phyloP scores from a whole-genome alignment of 1,284 basidiomycete species.

The Ustilago tritici region DNA sequence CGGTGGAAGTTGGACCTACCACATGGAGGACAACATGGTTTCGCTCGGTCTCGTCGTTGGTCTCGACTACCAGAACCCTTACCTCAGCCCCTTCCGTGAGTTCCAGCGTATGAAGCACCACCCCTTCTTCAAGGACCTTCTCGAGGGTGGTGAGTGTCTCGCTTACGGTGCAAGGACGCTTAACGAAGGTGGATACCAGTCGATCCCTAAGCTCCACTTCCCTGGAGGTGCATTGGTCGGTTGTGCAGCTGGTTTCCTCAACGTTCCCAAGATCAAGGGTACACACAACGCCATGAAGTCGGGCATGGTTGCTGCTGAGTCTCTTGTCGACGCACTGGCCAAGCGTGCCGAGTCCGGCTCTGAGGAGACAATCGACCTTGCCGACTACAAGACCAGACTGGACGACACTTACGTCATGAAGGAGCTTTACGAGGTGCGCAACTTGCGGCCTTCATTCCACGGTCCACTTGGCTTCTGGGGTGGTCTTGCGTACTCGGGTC shows the following conservation, averaged over 20 bases:
- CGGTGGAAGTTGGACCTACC: conserved; percentile 94
- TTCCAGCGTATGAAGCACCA: conserved; percentile 98
- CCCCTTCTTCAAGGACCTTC: conserved; percentile 85
- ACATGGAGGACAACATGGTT: conserved; percentile 93
- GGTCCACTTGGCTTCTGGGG: conserved; percentile 86
- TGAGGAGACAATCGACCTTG: conserved; percentile 77
- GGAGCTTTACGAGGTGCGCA: conserved; percentile 91
- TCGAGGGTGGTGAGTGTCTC: conserved; percentile 82
- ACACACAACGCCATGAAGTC: conserved; percentile 99
- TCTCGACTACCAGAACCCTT: conserved; percentile 94
- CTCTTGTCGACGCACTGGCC: conserved; percentile 79
- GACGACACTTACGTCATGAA: conserved; percentile 86
- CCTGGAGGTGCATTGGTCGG: conserved; percentile 95
- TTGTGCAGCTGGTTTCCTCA: conserved; percentile 93
- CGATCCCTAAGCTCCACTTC: conserved; percentile 90
- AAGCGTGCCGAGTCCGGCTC: conserved; percentile 65
- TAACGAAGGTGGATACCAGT: conserved; percentile 95
- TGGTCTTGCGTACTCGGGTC: conserved; percentile 87
- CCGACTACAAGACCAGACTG: conserved; percentile 80
- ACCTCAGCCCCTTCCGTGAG: conserved; percentile 90
- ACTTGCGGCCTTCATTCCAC: conserved; percentile 91
- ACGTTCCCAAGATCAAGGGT: conserved; percentile 99
- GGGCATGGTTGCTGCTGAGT: conserved; percentile 95
- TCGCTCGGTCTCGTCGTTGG: conserved; percentile 92
- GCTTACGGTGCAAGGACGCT: conserved; percentile 92